These are phyloP conservation scores for Pinus tabuliformis DNA, from an alignment of 75 land plant species.

Conservation along the genomic window DNA sequence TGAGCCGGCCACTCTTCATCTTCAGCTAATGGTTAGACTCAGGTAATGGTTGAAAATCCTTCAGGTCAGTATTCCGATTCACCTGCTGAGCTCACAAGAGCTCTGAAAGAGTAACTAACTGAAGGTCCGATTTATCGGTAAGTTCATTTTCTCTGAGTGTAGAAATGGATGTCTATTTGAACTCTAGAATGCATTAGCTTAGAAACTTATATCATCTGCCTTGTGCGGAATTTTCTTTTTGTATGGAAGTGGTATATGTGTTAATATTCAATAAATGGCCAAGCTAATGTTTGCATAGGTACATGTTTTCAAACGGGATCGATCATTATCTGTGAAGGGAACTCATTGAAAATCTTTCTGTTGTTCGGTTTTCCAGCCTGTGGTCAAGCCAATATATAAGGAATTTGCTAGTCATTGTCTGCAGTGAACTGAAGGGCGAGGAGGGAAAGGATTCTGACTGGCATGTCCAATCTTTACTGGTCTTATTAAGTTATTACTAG, in stretches of 20 bases:
- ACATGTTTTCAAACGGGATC: slow-evolving; percentile 31
- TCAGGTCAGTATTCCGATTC: slow-evolving; percentile 52
- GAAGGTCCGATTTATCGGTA: slow-evolving; percentile 64
- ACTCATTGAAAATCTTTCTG: slow-evolving; percentile 63
- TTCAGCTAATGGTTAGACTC: slow-evolving; percentile 54
- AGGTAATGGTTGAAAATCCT: slow-evolving; percentile 74
- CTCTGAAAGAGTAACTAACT: slow-evolving; percentile 27
- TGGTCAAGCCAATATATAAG: slow-evolving; percentile 57
- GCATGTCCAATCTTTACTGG: not conserved
- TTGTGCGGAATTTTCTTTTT: too few species aligned
- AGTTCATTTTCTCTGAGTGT: too few species aligned
- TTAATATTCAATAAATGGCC: not conserved
- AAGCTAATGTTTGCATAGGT: not conserved
- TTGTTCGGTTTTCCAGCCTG: slow-evolving; percentile 56
- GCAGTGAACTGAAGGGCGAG: slow-evolving; percentile 44
- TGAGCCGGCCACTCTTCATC: slow-evolving; percentile 41
- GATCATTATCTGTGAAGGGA: slow-evolving; percentile 65
- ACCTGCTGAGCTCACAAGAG: slow-evolving; percentile 32
- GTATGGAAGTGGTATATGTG: too few species aligned
- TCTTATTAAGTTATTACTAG: not conserved
- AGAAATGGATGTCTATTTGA: too few species aligned
- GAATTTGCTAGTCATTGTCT: slow-evolving; percentile 58
- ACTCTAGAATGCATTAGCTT: too few species aligned
- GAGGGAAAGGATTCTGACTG: slow-evolving; percentile 26
- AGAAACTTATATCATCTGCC: too few species aligned